Evolutionary conservation across 306 rosid species (phyloP), one percentile per base, ranked within the genome.

Genomic region (Sicyos baderoa): DNA sequence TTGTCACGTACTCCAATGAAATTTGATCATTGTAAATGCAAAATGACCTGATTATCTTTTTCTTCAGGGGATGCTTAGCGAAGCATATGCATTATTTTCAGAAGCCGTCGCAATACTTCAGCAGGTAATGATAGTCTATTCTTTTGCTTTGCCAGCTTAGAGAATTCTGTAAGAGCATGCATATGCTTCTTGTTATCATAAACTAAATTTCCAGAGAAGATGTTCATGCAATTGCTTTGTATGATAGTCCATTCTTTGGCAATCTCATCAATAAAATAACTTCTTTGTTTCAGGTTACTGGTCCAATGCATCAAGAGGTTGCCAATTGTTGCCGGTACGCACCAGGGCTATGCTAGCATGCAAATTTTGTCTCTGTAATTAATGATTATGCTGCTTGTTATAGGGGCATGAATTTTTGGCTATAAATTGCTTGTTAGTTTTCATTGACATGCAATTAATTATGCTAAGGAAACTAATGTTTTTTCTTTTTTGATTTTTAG

Each of bases 251-350:
- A 75, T 75, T 74, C 25, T 66, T 61, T 68, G 21, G 22, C 55
- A 63, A 69, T 79, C 61, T 72, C 65, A 37, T 51, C 29, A 18
- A 19, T 4, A 40, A 6, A 65, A 45, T 40, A 22, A 47, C 68
- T 72, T 35, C 44, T 68, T 52, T 75, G 57, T 53, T 84, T 67
- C 80, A 94, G 99, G 99, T 94, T 74, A 94, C 97, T 71, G 99
- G 97, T 25, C 97, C 96, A 27, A 90, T 94, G 99, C 99, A 94
- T 80, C 88, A 95, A 53, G 99, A 90, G 79, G 99, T 90, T 81
- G 99, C 99, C 17, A 94, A 94, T 71, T 94, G 99, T 74, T 90
- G 97, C 74, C 94, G 97, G 99, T 93, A 84, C 16, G 70, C 70
- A 21, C 27, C 61, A 3, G 60, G n/a, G 54, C 78, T 54, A 19